Evolutionary conservation across 768 basidiomycete species (phyloP), one percentile per base, ranked within the genome.

Genomic region (Pleurotus tuber-regium): DNA sequence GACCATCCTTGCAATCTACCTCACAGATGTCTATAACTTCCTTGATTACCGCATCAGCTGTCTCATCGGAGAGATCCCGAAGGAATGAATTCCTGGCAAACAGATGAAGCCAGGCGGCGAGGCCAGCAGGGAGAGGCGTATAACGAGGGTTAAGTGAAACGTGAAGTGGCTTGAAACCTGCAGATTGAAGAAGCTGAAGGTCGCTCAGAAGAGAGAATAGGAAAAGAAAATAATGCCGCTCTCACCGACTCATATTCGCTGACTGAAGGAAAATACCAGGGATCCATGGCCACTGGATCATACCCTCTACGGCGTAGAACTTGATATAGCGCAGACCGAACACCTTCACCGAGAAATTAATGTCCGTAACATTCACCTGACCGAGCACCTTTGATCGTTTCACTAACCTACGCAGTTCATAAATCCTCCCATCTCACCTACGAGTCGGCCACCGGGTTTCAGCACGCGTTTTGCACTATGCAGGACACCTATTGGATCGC

Each of bases 231-330:
- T 35, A 2, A 31, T 51, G 24, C 19, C 46, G 30, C 39, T 54
- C 70, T 52, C 60, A 85, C 84, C 63, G 73, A 70, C 40, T 64
- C 67, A 64, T 93, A 92, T 53, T 87, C 82, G 24, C 79, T 75
- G 9, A 75, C 74, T 0, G 84, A 84, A 3, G 92, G 92, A 62
- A 91, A 92, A 69, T 82, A 91, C 89, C 89, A 93, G 0, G 92
- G 92, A 61, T 94, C 91, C 36, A 82, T 63, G 9, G 66, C 59
- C 7, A 67, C 65, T 8, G 89, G 80, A 63, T 90, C 73, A 50
- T 82, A 65, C 0, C 87, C 86, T 23, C 75, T 71, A 25, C 66
- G 65, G 50, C 67, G 68, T 31, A 86, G 65, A 0, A 77, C 81
- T 8, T 71, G 61, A 54, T 90, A 73, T 12, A 93, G 57, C 3